Evolutionary conservation across 2,329 filamentous ascomycete species (phyloP).

Genomic region (Lachnum nothofagi): DNA sequence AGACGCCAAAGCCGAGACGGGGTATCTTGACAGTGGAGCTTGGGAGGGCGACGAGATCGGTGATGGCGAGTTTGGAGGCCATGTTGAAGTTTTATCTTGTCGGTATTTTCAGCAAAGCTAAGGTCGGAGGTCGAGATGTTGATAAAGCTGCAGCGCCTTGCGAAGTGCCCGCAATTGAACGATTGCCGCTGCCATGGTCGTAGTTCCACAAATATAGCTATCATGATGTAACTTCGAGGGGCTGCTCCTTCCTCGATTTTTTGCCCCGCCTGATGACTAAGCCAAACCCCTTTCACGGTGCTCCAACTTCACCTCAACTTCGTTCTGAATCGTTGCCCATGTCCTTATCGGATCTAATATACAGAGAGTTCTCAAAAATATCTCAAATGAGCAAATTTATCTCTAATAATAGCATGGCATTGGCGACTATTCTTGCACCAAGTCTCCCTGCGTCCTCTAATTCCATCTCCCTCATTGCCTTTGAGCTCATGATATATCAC

Average conservation of each 20-base stretch:
- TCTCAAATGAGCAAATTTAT: no score
- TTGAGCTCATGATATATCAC: no score
- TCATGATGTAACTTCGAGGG: neutral
- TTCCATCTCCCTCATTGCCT: no score
- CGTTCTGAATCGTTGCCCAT: neutral
- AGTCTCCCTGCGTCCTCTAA: no score
- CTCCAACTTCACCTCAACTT: neutral
- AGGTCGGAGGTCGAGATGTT: neutral
- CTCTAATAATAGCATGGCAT: no score
- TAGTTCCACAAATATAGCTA: no score
- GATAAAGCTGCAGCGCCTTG: neutral
- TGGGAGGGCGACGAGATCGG: conserved; percentile 22
- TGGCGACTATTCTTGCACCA: no score
- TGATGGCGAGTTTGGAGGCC: conserved; percentile 16
- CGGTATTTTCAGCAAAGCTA: neutral
- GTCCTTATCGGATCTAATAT: neutral
- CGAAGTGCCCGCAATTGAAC: neutral
- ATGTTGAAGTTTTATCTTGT: neutral
- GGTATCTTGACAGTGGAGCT: conserved; percentile 49
- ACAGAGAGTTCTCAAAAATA: no score
- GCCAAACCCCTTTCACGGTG: neutral
- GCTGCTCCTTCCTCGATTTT: neutral
- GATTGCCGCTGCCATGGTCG: neutral
- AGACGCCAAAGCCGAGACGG: conserved; percentile 67
- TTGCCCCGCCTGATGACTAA: neutral